Evolutionary conservation across 257 asterid species (phyloP).

Genomic region (Anisodus acutangulus): DNA sequence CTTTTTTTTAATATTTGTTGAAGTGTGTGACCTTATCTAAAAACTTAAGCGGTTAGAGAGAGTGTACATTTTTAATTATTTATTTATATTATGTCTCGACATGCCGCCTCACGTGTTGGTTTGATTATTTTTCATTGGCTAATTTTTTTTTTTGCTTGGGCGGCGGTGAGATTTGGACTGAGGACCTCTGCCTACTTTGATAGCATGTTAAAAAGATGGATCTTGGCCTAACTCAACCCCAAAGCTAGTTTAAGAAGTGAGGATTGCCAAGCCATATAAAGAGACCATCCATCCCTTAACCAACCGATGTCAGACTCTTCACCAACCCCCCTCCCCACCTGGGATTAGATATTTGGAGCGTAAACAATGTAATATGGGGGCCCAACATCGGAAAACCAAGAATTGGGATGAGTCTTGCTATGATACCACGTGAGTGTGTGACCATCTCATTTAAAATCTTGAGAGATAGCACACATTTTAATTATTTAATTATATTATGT

Average conservation of each 20-base stretch:
- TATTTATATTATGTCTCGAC: background rate
- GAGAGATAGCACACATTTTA: background rate
- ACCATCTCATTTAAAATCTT: background rate
- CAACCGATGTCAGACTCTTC: background rate
- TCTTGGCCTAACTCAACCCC: background rate
- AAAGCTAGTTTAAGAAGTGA: background rate
- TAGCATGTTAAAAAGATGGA: background rate
- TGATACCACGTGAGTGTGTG: background rate
- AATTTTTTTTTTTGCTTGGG: background rate
- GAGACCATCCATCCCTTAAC: background rate
- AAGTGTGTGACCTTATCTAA: background rate
- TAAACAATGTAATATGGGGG: background rate
- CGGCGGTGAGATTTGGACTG: background rate
- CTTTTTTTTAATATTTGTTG: too few relatives aligned
- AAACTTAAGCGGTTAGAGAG: background rate
- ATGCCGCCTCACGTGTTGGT: background rate
- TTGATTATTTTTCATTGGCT: slow-evolving; percentile 10
- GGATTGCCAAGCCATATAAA: background rate
- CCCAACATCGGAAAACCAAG: background rate
- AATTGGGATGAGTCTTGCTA: background rate
- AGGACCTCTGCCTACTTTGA: background rate
- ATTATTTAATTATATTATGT: background rate
- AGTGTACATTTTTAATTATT: background rate
- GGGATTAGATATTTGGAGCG: background rate
- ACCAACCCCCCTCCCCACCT: background rate